Base-by-base conservation (phyloP, 2,329 filamentous ascomycete genomes). In the Diplodia intermedia region DNA sequence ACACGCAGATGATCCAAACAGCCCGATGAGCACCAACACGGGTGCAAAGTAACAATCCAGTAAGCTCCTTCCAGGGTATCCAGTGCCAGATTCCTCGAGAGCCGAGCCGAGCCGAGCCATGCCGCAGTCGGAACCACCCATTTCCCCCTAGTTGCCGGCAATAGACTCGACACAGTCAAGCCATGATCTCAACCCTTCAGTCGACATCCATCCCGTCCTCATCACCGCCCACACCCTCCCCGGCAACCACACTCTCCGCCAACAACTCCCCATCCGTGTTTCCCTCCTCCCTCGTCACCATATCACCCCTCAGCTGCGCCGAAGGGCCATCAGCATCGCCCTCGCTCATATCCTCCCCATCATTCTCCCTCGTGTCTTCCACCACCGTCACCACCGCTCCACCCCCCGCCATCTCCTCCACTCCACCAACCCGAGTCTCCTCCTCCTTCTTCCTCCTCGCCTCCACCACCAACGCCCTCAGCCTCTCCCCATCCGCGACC, bases 231-330 rank as follows among this genome's bases (percentile, higher is more conserved):
- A 18, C 56, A 5, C 26, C 23, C 26, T 33, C 15, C 60, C 5
- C 63, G 18, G 20, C 66, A 8, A 56, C 61, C 20, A 49, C 66
- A 14, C 33, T 60, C 5, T 60, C 70, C 40, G 15, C 20, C 65
- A 60, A 55, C 47, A 62, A 29, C 53, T 65, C 69, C 14, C 4
- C 29, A n/a, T 43, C 67, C n/a, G 57, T 15, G 31, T 53, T 12
- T 15, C n/a, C 36, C 33, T 63, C 49, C 65, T 18, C 56, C 9
- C 53, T 67, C 29, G n/a, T 50, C 14, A 33, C 50, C 36, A 66
- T 29, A 40, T 50, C 65, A 9, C 14, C 23, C 49, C 18, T 53
- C 38, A 29, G 38, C 67, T 33, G 54, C 38, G 9, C 31, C 33
- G 33, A 62, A 60, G 33, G n/a, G 2, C 38, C 38, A 23, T 31